phyloP scores from a whole-genome alignment of 805 yeast species.

The Sugiyamaella chiloensis region DNA sequence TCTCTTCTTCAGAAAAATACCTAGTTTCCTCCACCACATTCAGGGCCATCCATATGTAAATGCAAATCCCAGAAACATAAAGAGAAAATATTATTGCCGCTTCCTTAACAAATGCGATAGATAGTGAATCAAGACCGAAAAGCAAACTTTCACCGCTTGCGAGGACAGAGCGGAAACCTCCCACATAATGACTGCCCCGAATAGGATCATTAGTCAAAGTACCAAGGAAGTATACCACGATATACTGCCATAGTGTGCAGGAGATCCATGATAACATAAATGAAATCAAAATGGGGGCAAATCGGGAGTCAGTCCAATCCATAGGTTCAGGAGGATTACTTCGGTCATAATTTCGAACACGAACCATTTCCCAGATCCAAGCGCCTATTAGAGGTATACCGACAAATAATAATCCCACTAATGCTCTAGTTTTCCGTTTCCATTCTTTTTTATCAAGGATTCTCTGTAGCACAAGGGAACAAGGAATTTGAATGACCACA shows the following conservation, averaged over 20 bases:
- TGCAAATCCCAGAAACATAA: slow-evolving; percentile 1
- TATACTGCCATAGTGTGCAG: not conserved
- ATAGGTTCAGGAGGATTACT: not conserved
- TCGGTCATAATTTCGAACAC: not conserved
- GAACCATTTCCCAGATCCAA: not conserved
- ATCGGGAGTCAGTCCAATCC: not conserved
- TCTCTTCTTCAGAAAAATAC: slow-evolving; percentile 2
- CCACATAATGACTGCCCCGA: not conserved
- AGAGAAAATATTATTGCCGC: slow-evolving; percentile 6
- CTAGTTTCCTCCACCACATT: slow-evolving; percentile 3
- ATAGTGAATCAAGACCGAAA: not conserved
- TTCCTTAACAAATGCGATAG: slow-evolving; percentile 1
- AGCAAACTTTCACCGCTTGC: not conserved
- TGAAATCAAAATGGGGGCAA: not conserved
- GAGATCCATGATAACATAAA: not conserved
- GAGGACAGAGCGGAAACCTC: not conserved
- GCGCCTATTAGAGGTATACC: not conserved
- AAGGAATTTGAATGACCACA: not conserved
- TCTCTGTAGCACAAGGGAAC: not conserved
- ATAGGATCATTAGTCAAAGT: not conserved
- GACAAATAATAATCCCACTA: not conserved
- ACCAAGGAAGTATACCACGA: not conserved
- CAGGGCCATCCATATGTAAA: not conserved
- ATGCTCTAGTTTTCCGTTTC: not conserved
- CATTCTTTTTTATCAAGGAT: not conserved